Percentiles rank a stretch among this genome's conserved stretches.
These are phyloP conservation scores for Eucalyptus sp. DNA, from an alignment of 345 rosid genomes.

Conservation along the genomic window DNA sequence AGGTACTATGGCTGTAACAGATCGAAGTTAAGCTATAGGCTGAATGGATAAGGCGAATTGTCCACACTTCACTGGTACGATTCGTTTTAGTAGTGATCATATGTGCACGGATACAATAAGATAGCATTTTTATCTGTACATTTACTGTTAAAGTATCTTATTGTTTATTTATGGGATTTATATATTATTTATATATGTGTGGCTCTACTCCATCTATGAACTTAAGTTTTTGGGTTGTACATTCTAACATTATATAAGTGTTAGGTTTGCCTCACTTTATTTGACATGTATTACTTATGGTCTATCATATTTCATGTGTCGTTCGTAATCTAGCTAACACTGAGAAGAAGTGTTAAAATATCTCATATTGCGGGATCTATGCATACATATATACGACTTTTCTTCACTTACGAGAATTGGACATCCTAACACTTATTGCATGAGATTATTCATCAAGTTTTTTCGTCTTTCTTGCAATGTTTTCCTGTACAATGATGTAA, in stretches of 20 bases:
- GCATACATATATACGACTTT: neutral
- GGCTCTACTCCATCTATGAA: neutral
- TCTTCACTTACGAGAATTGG: neutral
- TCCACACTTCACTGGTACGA: neutral
- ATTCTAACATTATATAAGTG: neutral
- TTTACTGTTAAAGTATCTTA: neutral
- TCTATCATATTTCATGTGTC: neutral
- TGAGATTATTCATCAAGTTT: neutral
- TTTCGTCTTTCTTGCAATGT: neutral
- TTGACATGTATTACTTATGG: neutral
- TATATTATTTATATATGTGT: neutral
- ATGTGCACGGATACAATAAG: neutral
- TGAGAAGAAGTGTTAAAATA: neutral
- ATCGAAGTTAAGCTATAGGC: neutral
- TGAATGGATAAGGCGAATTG: neutral
- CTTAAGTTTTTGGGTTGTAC: neutral
- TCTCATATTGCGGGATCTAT: neutral
- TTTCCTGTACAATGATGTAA: neutral
- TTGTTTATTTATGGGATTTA: neutral
- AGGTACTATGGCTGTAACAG: neutral
- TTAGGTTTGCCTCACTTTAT: neutral
- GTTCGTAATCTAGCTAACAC: neutral
- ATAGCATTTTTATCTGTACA: neutral
- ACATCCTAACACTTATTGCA: neutral
- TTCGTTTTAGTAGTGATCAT: neutral